phyloP scores from a whole-genome alignment of 345 rosid genomes.

The Boechera stricta region DNA sequence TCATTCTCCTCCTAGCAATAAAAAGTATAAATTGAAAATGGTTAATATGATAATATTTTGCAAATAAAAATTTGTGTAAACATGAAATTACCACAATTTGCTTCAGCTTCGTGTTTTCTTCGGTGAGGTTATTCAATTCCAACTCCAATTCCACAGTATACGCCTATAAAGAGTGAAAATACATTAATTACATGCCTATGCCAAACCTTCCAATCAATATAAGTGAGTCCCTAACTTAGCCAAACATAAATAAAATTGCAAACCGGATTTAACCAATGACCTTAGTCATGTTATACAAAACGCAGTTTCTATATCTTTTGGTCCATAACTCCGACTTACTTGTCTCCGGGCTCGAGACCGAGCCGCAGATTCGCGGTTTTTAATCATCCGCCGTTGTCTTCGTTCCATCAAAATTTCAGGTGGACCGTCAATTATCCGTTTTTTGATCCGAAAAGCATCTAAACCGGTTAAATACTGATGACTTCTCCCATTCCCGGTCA shows the following conservation, averaged over 20 bases:
- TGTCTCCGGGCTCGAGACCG: conserved; percentile 95
- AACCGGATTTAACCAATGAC: neutral
- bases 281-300: neutral
- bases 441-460: conserved; percentile 47
- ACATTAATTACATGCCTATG: neutral
- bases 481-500: conserved; percentile 48
- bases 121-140: conserved; percentile 75
- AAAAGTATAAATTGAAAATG: neutral
- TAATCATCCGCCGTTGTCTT: conserved; percentile 87
- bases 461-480: conserved; percentile 44
- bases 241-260: neutral
- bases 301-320: neutral
- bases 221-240: neutral
- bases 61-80: neutral
- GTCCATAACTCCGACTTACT: conserved; percentile 46
- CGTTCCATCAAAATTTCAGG: conserved; percentile 78
- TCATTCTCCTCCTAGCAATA: conserved; percentile 60
- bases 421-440: conserved; percentile 69
- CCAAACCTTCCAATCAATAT: neutral
- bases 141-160: conserved; percentile 89
- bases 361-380: conserved; percentile 93
- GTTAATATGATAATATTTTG: neutral
- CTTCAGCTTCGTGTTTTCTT: conserved; percentile 77
- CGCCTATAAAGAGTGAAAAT: conserved; percentile 53
- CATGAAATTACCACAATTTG: conserved; percentile 57